A percentile compares a stretch with the other conserved stretches of the same genome.
Evolutionary conservation across 345 rosid genomes (phyloP).

Genomic region (Microthlaspi erraticum): DNA sequence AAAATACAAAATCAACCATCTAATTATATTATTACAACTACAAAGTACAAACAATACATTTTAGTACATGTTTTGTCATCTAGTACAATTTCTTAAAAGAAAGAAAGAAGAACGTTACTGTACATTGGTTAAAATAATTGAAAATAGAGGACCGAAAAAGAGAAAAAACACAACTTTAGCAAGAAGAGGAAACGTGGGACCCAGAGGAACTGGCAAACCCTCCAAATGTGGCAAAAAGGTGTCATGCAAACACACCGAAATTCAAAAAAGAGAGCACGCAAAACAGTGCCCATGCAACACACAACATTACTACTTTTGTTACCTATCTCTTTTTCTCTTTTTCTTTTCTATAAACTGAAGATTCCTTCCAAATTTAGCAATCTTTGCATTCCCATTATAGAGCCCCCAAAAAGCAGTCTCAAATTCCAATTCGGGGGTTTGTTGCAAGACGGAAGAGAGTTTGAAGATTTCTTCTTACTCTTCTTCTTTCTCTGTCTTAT

Average conservation of each 20-base stretch:
- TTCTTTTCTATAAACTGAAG: slow-evolving; percentile 23
- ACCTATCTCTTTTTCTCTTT: slow-evolving; percentile 41
- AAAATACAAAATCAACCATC: slow-evolving; percentile 1
- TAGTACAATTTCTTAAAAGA: no score
- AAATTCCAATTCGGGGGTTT: slow-evolving; percentile 42
- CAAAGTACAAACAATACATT: no score
- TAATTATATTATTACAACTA: not conserved
- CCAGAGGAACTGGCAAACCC: slow-evolving; percentile 39
- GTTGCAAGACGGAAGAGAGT: slow-evolving; percentile 2
- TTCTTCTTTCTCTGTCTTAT: slow-evolving; percentile 18
- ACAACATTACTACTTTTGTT: slow-evolving; percentile 53
- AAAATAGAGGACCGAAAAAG: not conserved
- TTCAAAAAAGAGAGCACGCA: slow-evolving; percentile 48
- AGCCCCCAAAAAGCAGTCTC: slow-evolving; percentile 20
- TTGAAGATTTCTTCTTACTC: slow-evolving; percentile 11
- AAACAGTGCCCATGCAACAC: slow-evolving; percentile 64
- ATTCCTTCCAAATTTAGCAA: slow-evolving; percentile 53
- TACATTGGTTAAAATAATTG: not conserved
- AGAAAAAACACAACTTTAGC: slow-evolving; percentile 16
- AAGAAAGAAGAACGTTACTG: no score
- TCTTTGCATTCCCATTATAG: slow-evolving; percentile 38
- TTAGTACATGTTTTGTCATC: no score
- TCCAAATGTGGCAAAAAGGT: slow-evolving; percentile 57
- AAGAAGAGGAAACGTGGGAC: slow-evolving; percentile 41
- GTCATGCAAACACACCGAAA: slow-evolving; percentile 50